These are phyloP conservation scores for Perilla frutescens DNA, from an alignment of 257 asterid genomes.

Conservation along the genomic window DNA sequence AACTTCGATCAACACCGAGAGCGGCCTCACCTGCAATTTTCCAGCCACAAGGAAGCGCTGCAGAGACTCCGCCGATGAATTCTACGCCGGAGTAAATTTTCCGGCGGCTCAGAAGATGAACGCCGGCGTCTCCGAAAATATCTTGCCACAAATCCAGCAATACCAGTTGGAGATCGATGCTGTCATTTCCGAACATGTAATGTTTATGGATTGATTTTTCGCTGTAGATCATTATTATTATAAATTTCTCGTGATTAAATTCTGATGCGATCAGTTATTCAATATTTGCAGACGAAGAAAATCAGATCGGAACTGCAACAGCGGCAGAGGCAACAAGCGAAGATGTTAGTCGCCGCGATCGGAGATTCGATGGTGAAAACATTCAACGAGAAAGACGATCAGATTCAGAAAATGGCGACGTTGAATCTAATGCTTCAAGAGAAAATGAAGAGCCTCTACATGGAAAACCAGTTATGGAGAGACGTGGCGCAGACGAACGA, in stretches of 20 bases:
- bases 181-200: conserved; percentile 58
- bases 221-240: too few species aligned
- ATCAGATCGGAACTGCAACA: conserved; percentile 61
- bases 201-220: not conserved
- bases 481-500: conserved; percentile 67
- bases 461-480: conserved; percentile 66
- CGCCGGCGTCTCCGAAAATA: conserved; percentile 29
- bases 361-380: conserved; percentile 48
- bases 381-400: conserved; percentile 63
- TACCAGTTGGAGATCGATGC: conserved; percentile 55
- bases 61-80: conserved; percentile 49
- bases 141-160: conserved; percentile 50
- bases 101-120: conserved; percentile 26
- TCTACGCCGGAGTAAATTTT: conserved; percentile 17
- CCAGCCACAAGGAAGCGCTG: conserved; percentile 48
- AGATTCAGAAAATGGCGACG: conserved; percentile 51
- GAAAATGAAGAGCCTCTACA: conserved; percentile 41
- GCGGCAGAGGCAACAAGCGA: conserved; percentile 58
- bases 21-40: conserved; percentile 48
- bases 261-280: not conserved
- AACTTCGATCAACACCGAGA: conserved; percentile 53
- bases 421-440: conserved; percentile 54
- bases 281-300: conserved; percentile 51
- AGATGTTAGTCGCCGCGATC: conserved; percentile 48
- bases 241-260: not conserved